Evolutionary conservation across 345 rosid genomes (phyloP).

Genomic region (Odontarrhena argentea): DNA sequence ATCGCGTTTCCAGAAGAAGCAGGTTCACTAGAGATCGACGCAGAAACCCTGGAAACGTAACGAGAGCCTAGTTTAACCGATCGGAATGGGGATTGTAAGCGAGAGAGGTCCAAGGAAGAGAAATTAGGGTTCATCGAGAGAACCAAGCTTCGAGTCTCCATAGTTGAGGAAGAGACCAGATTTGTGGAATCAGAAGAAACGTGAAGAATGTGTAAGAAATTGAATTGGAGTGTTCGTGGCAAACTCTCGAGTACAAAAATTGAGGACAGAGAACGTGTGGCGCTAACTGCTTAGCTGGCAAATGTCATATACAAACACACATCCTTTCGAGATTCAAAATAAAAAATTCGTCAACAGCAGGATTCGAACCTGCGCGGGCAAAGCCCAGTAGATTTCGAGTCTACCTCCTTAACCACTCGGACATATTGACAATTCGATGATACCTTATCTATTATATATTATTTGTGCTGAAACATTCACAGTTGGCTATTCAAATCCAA

Average conservation of each 20-base stretch:
- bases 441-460: accelerated
- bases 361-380: conserved; percentile 99
- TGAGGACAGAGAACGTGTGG: conserved; percentile 28
- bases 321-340: too few species aligned
- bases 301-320: background rate
- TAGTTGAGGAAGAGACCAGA: conserved; percentile 10
- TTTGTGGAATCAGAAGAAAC: conserved; percentile 1
- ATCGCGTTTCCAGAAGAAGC: conserved; percentile 1
- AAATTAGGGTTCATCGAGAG: conserved; percentile 28
- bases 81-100: conserved; percentile 15
- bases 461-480: too few species aligned
- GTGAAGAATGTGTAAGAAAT: background rate
- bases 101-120: conserved; percentile 35
- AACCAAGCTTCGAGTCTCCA: conserved; percentile 33
- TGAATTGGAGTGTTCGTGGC: background rate
- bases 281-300: conserved; percentile 30
- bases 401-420: conserved; percentile 99
- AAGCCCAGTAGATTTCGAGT: conserved; percentile 99
- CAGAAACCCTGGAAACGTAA: conserved; percentile 34
- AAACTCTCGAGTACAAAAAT: background rate
- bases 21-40: conserved; percentile 42
- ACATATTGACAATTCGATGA: conserved; percentile 53
- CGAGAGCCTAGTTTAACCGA: conserved; percentile 21
- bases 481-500: too few species aligned
- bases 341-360: conserved; percentile 78